Conservation (phyloP, 768 basidiomycete species). For the Sarcomyxa edulis region DNA sequence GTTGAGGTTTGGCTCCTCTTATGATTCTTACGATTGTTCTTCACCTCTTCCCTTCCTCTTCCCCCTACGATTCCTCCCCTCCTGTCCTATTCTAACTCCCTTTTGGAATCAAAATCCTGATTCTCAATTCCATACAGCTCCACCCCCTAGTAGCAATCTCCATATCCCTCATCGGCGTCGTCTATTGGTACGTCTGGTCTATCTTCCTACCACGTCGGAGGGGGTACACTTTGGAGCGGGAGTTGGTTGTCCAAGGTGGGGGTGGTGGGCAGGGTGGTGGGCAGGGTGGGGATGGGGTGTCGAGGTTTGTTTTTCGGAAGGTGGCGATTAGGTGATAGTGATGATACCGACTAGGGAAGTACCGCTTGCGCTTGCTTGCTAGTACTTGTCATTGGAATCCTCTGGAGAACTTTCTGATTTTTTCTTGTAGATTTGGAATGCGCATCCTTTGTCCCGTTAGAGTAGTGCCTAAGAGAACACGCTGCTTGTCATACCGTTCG, state of each 20-base stretch:
- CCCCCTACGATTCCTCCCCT: neutral
- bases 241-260: constrained; percentile 40
- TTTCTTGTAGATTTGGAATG: no score
- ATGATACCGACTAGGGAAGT: no score
- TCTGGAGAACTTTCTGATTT: no score
- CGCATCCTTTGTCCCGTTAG: no score
- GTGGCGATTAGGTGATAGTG: constrained; percentile 18
- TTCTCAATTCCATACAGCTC: constrained; percentile 24
- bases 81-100: neutral
- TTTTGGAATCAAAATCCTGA: neutral
- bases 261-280: no score
- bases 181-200: constrained; percentile 54
- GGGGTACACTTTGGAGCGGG: constrained; percentile 45
- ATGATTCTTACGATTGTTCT: neutral
- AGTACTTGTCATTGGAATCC: no score
- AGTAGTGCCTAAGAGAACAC: no score
- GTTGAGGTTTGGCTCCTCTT: no score
- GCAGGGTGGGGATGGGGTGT: constrained; percentile 57
- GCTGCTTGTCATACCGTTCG: no score
- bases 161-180: constrained; percentile 41
- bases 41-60: neutral
- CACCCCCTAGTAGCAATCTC: constrained; percentile 44
- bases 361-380: no score
- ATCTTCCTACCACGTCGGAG: constrained; percentile 41
- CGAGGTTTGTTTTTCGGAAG: constrained; percentile 46